Percentiles rank a stretch among this genome's conserved stretches.
These are phyloP conservation scores for Cyberlindnera mrakii DNA, from an alignment of 805 yeast genomes.

Conservation along the genomic window DNA sequence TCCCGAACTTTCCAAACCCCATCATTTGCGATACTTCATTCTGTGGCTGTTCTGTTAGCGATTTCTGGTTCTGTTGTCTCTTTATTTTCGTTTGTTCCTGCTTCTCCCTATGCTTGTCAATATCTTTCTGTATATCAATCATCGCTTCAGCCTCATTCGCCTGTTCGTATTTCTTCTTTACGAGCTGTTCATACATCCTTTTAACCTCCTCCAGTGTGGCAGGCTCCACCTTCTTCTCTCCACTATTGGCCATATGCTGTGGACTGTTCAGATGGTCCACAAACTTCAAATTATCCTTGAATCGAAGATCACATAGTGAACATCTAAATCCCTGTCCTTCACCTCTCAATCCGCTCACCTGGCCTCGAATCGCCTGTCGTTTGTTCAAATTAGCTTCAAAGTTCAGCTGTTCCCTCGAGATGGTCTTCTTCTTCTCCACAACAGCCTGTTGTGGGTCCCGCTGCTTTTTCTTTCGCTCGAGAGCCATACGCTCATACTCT, in stretches of 20 bases:
- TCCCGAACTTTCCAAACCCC: constrained; percentile 58
- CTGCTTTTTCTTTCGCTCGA: constrained; percentile 20
- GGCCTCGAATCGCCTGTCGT: constrained; percentile 26
- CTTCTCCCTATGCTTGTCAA: constrained; percentile 31
- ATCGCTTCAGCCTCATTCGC: constrained; percentile 11
- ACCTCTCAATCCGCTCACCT: constrained; percentile 34
- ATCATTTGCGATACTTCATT: constrained; percentile 32
- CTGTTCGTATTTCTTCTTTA: constrained; percentile 24
- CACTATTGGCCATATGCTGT: constrained; percentile 49
- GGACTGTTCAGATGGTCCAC: constrained; percentile 80
- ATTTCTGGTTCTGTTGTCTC: constrained; percentile 7
- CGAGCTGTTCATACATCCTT: constrained; percentile 30
- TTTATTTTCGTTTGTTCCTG: constrained; percentile 29
- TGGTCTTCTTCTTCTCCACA: background rate
- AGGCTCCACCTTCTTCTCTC: constrained; percentile 29
- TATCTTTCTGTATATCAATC: constrained; percentile 35
- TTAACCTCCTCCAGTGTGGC: constrained; percentile 46
- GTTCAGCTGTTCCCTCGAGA: constrained; percentile 16
- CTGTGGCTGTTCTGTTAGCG: constrained; percentile 12
- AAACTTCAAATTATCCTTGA: constrained; percentile 74
- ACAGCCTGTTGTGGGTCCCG: constrained; percentile 6
- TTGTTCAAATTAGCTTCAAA: constrained; percentile 28
- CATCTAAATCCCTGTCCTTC: constrained; percentile 82
- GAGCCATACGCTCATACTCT: constrained; percentile 49
- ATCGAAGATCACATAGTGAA: constrained; percentile 71